Evolutionary conservation across 495 filamentous ascomycete species (phyloP).

Genomic region (Neurospora sp.): DNA sequence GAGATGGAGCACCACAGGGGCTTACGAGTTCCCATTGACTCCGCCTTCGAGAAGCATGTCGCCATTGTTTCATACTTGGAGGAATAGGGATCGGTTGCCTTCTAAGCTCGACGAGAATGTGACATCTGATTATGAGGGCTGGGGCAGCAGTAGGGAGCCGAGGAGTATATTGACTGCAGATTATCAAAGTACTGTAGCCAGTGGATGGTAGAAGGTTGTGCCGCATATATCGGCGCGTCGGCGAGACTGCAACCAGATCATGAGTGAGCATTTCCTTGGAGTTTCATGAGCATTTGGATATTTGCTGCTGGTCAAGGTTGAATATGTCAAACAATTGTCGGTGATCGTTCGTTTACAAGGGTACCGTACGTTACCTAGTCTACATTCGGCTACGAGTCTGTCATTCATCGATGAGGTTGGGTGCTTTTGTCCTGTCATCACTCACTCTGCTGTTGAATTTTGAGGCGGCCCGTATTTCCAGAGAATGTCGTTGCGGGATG

Average conservation of each 20-base stretch:
- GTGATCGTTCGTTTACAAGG: not conserved
- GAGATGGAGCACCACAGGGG: not conserved
- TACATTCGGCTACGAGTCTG: not conserved
- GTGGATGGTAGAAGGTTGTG: not conserved
- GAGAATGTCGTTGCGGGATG: not conserved
- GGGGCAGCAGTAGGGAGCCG: not conserved
- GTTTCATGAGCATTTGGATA: not conserved
- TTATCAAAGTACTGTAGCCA: not conserved
- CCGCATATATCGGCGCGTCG: not conserved
- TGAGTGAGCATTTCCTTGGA: not conserved
- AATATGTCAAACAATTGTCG: not conserved
- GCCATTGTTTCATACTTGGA: not conserved
- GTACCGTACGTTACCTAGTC: not conserved
- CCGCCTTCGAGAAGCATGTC: not conserved
- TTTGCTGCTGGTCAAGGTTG: not conserved
- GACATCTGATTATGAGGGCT: not conserved
- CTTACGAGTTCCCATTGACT: not conserved
- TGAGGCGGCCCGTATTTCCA: not conserved
- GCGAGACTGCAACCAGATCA: not conserved
- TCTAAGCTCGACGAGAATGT: not conserved
- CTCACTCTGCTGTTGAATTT: not conserved
- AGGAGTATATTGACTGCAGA: not conserved
- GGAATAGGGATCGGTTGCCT: not conserved
- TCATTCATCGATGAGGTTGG: not conserved
- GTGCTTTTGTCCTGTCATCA: not conserved